Base-by-base conservation (phyloP, 2,329 filamentous ascomycete species). In the Hypoxylon sp. region DNA sequence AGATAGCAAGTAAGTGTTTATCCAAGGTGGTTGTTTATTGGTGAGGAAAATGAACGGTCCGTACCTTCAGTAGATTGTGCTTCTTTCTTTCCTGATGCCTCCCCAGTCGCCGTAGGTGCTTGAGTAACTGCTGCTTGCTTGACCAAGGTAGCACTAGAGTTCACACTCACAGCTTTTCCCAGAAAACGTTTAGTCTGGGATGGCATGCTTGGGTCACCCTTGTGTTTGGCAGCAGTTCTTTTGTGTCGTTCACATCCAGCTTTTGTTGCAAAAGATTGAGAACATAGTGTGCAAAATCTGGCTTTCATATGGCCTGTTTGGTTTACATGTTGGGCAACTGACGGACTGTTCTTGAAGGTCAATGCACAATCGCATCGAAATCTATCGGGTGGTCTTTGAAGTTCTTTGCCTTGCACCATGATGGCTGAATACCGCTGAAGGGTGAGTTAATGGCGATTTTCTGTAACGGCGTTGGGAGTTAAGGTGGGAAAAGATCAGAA, bases 251-350 rank as follows among this genome's bases (percentile, higher is more conserved):
- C 5, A 19, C 53, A 35, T 3, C 4, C 29, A 2, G 27, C 16
- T 20, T 31, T 47, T 1, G 15, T 45, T 2, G 3, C 7, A 21
- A 60, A 54, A 17, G 45, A 19, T 3, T 32, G 32, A 7, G n/a
- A 25, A 15, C 57, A 60, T 6, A 31, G 9, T 13, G 21, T 40
- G 31, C 57, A 60, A 29, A 34, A 51, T 41, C 21, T 53, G 4
- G 11, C 12, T 13, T 41, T 48, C 47, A 60, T 47, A 35, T 60
- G 57, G 1, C 55, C 55, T 1, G 57, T 55, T n/a, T 53, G 12
- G 7, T 32, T 29, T 13, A 56, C 27, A 43, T 60, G 57, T 12
- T 35, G n/a, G 2, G 17, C 12, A 1, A 58, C 15, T 4, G 43
- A 32, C 23, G 19, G 20, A 3, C 9, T 11, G 16, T 43, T 34